Percentiles rank a stretch among this genome's conserved stretches.
Conservation (phyloP, 2,329 filamentous ascomycete species). For the Calonectria multiphialidica region DNA sequence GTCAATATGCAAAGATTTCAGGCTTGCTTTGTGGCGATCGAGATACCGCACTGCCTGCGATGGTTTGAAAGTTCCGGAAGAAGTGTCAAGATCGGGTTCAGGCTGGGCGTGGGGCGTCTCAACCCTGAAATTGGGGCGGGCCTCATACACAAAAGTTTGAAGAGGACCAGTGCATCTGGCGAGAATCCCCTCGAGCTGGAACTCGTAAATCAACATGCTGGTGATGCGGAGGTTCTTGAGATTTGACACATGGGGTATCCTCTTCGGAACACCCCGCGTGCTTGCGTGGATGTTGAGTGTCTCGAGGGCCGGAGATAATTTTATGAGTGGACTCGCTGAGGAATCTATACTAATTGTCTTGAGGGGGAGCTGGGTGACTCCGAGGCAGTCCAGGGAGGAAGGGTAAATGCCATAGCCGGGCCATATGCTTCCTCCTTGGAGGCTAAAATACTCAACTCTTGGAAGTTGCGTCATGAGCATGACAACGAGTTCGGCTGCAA, state of each 20-base stretch:
- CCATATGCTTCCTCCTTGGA: neutral
- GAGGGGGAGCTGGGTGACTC: constrained; percentile 11
- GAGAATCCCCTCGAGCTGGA: neutral
- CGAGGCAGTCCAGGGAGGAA: constrained; percentile 12
- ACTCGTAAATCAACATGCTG: neutral
- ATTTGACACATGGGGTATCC: constrained; percentile 8
- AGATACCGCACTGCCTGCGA: constrained; percentile 16
- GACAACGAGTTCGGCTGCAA: neutral
- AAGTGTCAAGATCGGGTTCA: neutral
- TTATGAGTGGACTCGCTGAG: neutral
- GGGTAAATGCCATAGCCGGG: neutral
- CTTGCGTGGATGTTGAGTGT: constrained; percentile 7
- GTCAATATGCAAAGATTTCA: constrained; percentile 29
- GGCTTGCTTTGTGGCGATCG: neutral
- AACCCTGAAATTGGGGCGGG: neutral
- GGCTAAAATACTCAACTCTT: constrained; percentile 13
- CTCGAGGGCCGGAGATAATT: constrained; percentile 12
- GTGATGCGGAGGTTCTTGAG: constrained; percentile 17
- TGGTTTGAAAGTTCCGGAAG: constrained; percentile 13
- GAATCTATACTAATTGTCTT: constrained; percentile 5
- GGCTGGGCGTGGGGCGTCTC: neutral
- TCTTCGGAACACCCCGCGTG: neutral
- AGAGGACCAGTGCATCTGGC: constrained; percentile 8
- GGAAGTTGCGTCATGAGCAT: constrained; percentile 5
- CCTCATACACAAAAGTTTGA: constrained; percentile 25